Base-by-base conservation (phyloP, 2,329 filamentous ascomycete species). In the Byssoonygena ceratinophila region DNA sequence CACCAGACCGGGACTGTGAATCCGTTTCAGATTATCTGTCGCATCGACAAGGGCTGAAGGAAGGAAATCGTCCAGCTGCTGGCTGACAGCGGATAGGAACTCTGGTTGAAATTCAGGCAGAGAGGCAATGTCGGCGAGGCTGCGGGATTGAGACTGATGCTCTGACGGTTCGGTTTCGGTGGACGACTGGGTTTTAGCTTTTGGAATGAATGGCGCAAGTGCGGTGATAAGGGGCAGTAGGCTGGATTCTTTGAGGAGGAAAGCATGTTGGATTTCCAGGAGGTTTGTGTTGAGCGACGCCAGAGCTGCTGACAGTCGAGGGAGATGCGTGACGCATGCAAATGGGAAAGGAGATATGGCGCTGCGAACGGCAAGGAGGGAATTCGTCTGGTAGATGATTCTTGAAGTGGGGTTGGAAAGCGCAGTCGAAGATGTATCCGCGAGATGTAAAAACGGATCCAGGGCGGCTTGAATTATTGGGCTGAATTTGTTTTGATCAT, bases 11-110 rank as follows among this genome's bases (percentile, higher is more conserved):
- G 85, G 79, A 61, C 87, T 85, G 56, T 85, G 82, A 1, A 98
- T 71, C 39, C 80, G 74, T 58, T 83, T 84, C 23, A 97, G 68
- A 55, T 88, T 87, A 47, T 92, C 85, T 60, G 87, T 82, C 2
- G 90, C 90, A 65, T 98, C 92, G 75, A 96, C 91, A 27, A 95
- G 76, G 2, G 91, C 92, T 1, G 88, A 94, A 0, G 92, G 90
- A 22, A 98, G 74, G 70, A 97, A 98, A 55, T 88, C 83, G 63
- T 98, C 92, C 5, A 98, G 75, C 37, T 77, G 78, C 61, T 90
- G 86, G 60, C 87, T 87, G 1, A 84, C 82, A 46, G 75, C 71
- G 1, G 77, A 70, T n/a, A 97, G 73, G 0, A 76, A 68, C 4
- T 76, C 70, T 0, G 79, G 76, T 54, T 82, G 77, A 62, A 87